These are phyloP conservation scores for Dianthus caryophyllus DNA, from an alignment of 148 eudicot species.

Conservation along the genomic window DNA sequence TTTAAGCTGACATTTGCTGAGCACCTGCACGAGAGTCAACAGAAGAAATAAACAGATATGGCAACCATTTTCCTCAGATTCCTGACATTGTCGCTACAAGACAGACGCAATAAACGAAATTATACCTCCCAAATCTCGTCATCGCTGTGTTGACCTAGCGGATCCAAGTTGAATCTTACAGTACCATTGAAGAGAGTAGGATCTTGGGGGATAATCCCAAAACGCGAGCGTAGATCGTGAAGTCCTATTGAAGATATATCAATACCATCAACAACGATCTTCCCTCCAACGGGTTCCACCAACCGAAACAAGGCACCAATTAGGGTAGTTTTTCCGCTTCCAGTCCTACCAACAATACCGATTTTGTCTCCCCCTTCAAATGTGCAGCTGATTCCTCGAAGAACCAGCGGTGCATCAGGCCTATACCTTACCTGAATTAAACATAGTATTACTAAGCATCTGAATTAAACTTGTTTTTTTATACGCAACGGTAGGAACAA, in stretches of 20 bases:
- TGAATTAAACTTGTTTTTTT: background rate
- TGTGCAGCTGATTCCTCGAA: constrained; percentile 75
- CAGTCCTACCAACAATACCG: constrained; percentile 92
- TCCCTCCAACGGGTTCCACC: constrained; percentile 74
- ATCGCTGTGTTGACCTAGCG: constrained; percentile 54
- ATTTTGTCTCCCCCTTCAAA: constrained; percentile 83
- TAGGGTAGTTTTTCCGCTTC: constrained; percentile 88
- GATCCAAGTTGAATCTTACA: constrained; percentile 84
- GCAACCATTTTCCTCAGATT: background rate
- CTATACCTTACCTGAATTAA: constrained; percentile 65
- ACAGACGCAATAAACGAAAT: too few relatives aligned
- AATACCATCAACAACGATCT: constrained; percentile 66
- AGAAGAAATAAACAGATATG: background rate
- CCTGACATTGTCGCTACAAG: background rate
- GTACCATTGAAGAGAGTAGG: constrained; percentile 87
- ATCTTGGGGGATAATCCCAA: constrained; percentile 89
- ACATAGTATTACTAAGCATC: constrained; percentile 3
- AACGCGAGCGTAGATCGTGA: constrained; percentile 73
- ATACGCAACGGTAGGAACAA: too few relatives aligned
- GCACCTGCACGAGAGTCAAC: constrained; percentile 39
- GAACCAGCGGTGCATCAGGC: constrained; percentile 72
- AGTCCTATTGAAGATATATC: constrained; percentile 74
- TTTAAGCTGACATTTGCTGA: constrained; percentile 77
- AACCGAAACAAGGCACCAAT: constrained; percentile 82
- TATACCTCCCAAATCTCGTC: constrained; percentile 84